These are phyloP conservation scores for Cladorrhinum samala DNA, from an alignment of 495 filamentous ascomycete species.

Conservation along the genomic window DNA sequence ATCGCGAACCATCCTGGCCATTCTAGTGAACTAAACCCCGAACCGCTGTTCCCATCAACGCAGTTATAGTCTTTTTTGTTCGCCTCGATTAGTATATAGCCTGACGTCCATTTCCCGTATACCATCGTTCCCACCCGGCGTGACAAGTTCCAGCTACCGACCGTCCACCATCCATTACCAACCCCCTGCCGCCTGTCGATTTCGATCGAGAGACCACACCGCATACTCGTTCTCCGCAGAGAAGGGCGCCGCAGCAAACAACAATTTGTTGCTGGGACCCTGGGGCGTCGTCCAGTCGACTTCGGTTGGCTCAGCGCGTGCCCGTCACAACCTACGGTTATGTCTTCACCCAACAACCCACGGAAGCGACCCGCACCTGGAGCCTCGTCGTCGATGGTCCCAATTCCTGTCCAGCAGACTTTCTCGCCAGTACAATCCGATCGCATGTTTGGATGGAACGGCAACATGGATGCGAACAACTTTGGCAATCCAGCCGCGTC, in stretches of 20 bases:
- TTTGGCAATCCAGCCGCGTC: constrained; percentile 31
- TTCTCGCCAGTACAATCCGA: constrained; percentile 34
- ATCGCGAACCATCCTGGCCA: background rate
- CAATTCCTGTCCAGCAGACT: constrained; percentile 43
- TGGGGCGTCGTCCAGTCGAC: constrained; percentile 1
- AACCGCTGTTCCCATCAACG: too few species aligned
- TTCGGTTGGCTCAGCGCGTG: constrained; percentile 17
- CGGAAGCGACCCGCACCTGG: constrained; percentile 75
- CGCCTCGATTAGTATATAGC: background rate
- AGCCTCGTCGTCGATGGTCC: constrained; percentile 51
- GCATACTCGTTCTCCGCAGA: background rate
- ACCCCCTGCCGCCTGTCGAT: too few species aligned
- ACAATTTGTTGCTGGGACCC: constrained; percentile 2
- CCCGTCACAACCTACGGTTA: constrained; percentile 26
- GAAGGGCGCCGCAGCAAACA: background rate
- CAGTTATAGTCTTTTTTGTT: background rate
- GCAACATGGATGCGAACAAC: constrained; percentile 18
- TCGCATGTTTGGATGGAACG: constrained; percentile 38
- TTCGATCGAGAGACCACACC: background rate
- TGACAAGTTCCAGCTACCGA: too few species aligned
- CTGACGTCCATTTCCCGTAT: background rate
- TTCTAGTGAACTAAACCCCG: background rate
- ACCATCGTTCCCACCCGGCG: too few species aligned
- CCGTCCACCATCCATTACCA: too few species aligned
- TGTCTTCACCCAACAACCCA: constrained; percentile 44